Evolutionary conservation across 2,329 filamentous ascomycete species (phyloP), one percentile per base, ranked within the genome.

Genomic region (Aspergillus floridensis): DNA sequence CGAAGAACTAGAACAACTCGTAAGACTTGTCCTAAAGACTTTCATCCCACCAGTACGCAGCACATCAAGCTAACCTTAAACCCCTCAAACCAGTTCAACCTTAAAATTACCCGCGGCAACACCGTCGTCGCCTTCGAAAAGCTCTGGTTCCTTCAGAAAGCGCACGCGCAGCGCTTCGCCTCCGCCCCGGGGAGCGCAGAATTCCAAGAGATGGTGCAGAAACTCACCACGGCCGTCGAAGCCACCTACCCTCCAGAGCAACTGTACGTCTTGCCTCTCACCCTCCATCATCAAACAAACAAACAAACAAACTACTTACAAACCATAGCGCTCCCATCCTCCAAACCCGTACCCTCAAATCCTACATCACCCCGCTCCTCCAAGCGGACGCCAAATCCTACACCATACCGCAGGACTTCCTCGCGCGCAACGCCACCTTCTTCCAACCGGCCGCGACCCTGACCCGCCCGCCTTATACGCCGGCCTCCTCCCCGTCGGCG

Each of bases 51-150:
- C 14, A 12, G 24, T 21, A 31, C 29, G 7, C 10, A 56, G 24
- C 48, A 21, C 10, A 32, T 44, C 52, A 21, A 54, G 41, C 32
- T 35, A 16, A 35, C 32, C 32, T 21, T n/a, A 19, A 3, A n/a
- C 26, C 21, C 53, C 10, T 1, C 35, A 47, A 21, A 48, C 16
- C 60, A 91, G 84, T 93, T 97, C 72, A 86, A 88, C 49, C 82
- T 96, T 65, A 92, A 92, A 70, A 96, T 97, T 76, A 98, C 92
- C 3, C 91, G 89, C 67, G 93, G 93, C 10, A 93, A 97, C 72
- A 91, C 93, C 6, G 88, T 89, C 14, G 91, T 97, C 19, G 87
- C 89, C 21, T 84, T 88, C 53, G 86, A 87, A 52, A 99, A 98
- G 72, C 82, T 98, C 16, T 84, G 86, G 67, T 91, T 88, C 73